Percentiles rank a stretch among this genome's conserved stretches.
These are phyloP conservation scores for Amanita muscaria DNA, from an alignment of 768 basidiomycete species.

Conservation along the genomic window DNA sequence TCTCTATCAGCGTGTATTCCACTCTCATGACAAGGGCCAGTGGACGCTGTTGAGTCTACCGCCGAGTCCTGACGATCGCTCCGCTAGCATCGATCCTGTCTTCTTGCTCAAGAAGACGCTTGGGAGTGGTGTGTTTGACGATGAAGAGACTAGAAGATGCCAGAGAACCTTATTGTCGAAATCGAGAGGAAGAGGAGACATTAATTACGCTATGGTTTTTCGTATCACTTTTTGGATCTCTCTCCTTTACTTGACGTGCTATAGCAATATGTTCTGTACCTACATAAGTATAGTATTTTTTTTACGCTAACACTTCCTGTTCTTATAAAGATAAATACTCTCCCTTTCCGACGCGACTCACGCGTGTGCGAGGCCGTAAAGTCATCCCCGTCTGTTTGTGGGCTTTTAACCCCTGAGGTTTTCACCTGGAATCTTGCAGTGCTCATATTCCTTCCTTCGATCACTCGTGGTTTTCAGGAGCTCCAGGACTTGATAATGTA, in stretches of 20 bases:
- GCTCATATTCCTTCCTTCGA: too few relatives aligned
- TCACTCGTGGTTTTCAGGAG: too few relatives aligned
- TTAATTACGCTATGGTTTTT: not conserved
- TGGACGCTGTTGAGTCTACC: conserved; percentile 50
- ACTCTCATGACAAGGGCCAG: conserved; percentile 13
- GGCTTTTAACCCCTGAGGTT: too few relatives aligned
- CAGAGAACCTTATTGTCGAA: conserved; percentile 59
- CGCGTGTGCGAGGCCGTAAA: too few relatives aligned
- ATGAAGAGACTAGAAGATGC: conserved; percentile 53
- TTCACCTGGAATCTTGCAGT: too few relatives aligned
- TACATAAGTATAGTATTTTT: not conserved
- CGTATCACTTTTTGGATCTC: conserved; percentile 5
- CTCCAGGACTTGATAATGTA: too few relatives aligned
- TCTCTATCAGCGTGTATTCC: conserved; percentile 55
- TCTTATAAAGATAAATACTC: too few relatives aligned
- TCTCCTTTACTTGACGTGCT: not conserved
- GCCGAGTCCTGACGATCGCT: conserved; percentile 36
- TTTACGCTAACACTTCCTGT: too few relatives aligned
- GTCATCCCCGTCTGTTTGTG: too few relatives aligned
- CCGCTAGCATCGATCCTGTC: conserved; percentile 20
- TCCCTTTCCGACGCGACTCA: too few relatives aligned
- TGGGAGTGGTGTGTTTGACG: conserved; percentile 40
- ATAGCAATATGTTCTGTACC: not conserved
- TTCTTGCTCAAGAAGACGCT: conserved; percentile 32
- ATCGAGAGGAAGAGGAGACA: conserved; percentile 26